These are phyloP conservation scores for Candida sojae DNA, from an alignment of 1,139 yeast genomes.

Conservation along the genomic window DNA sequence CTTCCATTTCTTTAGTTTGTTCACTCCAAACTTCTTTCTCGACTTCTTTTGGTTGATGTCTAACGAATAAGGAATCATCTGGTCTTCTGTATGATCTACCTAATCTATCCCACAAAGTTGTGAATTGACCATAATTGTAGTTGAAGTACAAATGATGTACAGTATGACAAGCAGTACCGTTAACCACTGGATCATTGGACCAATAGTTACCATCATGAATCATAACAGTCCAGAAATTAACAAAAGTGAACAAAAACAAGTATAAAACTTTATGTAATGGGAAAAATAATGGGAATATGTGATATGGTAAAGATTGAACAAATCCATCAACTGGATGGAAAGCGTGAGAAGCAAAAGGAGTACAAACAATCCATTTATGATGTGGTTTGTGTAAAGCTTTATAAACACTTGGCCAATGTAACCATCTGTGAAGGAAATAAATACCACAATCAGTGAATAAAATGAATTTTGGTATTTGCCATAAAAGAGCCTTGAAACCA, in stretches of 20 bases:
- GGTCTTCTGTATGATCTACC: slow-evolving; percentile 94
- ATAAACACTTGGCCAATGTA: slow-evolving; percentile 90
- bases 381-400: slow-evolving; percentile 94
- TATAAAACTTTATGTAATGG: slow-evolving; percentile 90
- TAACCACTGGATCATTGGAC: slow-evolving; percentile 89
- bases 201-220: slow-evolving; percentile 97
- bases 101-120: slow-evolving; percentile 95
- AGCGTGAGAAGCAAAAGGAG: slow-evolving; percentile 98
- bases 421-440: slow-evolving; percentile 86
- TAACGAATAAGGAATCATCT: slow-evolving; percentile 80
- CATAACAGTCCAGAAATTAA: slow-evolving; percentile 97
- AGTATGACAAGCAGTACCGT: slow-evolving; percentile 98
- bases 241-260: slow-evolving; percentile 78
- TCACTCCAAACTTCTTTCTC: slow-evolving; percentile 67
- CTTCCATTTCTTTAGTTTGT: slow-evolving; percentile 78
- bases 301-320: slow-evolving; percentile 90
- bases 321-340: slow-evolving; percentile 98
- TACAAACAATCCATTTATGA: slow-evolving; percentile 98
- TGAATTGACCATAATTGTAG: slow-evolving; percentile 97
- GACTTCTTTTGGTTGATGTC: slow-evolving; percentile 48
- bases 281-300: slow-evolving; percentile 83
- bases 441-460: slow-evolving; percentile 93
- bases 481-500: slow-evolving; percentile 64
- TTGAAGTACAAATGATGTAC: slow-evolving; percentile 95
- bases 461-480: slow-evolving; percentile 76